A percentile compares a stretch with the other conserved stretches of the same genome.
phyloP scores from a whole-genome alignment of 805 yeast species.

The Sungouiella blattae region DNA sequence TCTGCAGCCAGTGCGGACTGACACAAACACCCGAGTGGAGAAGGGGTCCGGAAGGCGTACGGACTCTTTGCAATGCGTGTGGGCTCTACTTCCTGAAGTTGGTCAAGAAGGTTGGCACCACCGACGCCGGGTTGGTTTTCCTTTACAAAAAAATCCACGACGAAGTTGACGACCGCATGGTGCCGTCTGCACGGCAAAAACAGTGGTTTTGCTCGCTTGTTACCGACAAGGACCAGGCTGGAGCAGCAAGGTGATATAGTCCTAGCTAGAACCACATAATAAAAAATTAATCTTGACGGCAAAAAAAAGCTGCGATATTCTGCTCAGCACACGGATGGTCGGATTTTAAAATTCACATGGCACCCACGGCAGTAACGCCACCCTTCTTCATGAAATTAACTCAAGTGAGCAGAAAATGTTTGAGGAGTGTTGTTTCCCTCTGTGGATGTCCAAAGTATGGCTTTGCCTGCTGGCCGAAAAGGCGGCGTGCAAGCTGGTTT shows the following conservation, averaged over 20 bases:
- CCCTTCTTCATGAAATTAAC: too few species aligned
- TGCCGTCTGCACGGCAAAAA: conserved; percentile 12
- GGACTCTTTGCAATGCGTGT: conserved; percentile 89
- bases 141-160: conserved; percentile 11
- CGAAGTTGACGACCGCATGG: conserved; percentile 13
- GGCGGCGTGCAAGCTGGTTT: background rate
- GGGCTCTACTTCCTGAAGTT: conserved; percentile 73
- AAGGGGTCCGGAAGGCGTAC: conserved; percentile 78
- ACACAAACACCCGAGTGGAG: conserved; percentile 89
- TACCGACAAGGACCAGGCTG: too few species aligned
- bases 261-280: too few species aligned
- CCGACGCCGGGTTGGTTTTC: conserved; percentile 30
- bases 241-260: too few species aligned
- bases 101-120: conserved; percentile 43
- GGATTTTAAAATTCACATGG: too few species aligned
- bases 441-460: background rate
- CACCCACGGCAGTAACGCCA: too few species aligned
- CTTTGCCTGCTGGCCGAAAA: background rate
- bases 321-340: too few species aligned
- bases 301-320: too few species aligned
- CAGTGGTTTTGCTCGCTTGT: background rate
- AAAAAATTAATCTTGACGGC: too few species aligned
- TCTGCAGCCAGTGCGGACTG: conserved; percentile 18
- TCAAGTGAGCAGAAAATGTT: too few species aligned
- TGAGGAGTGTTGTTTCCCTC: too few species aligned